Base-by-base conservation (phyloP, 805 yeast genomes). In the Myxozyma geophila region DNA sequence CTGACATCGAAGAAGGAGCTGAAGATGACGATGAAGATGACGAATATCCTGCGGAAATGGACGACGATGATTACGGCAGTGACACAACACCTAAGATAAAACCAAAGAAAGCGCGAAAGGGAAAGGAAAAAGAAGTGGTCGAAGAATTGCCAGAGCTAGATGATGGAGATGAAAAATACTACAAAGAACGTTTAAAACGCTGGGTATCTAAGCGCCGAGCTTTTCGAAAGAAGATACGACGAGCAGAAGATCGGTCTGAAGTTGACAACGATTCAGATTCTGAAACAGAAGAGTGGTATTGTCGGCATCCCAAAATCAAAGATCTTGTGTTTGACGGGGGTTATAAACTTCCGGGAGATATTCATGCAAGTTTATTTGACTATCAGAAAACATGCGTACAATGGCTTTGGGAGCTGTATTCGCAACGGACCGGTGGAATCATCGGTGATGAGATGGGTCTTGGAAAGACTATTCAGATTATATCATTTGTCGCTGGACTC, bases 371-470 rank as follows among this genome's bases (percentile, higher is more conserved):
- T 4, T 77, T 95, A 13, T 95, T 95, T 72, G 96, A 90, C 67
- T 95, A 95, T 74, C 99, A 95, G 72, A 90, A 90, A 71, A 95
- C 98, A 0, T 91, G 98, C 66, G 98, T 95, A 0, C 97, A 95
- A 71, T 93, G 99, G 99, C 82, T 95, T 1, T 92, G 96, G 87
- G 99, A 95, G 73, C 79, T 95, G n/a, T 87, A 89, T 71, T 81
- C 85, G 21, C 98, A 95, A 74, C 85, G 84, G 55, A 88, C 92
- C 2, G 99, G 99, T 1, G 99, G 99, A 0, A 95, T 95, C 23
- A 82, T 95, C 47, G 98, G 98, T 33, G 99, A 95, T 76, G 99
- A 95, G 75, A 95, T 95, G 99, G 99, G 99, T 0, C 77, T 95
- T 17, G 99, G 99, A 1, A 95, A 95, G 73, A 95, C 99, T 0